Percentiles rank a stretch among this genome's conserved stretches.
Conservation (phyloP, 192 early-diverging fungal genomes). For the Linnemannia hyalina region DNA sequence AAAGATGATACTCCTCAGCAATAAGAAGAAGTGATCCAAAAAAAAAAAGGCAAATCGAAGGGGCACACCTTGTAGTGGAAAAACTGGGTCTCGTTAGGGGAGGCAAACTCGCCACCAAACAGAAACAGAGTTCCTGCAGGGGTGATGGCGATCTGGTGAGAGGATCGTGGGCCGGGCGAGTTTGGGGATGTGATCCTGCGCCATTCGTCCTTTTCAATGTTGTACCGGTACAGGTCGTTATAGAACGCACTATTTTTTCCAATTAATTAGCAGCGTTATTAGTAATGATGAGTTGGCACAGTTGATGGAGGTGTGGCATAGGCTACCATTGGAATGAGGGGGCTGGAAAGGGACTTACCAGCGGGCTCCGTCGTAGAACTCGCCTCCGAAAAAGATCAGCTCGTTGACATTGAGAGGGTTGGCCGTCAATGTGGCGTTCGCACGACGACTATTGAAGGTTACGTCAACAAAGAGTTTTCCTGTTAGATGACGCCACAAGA, state of each 20-base stretch:
- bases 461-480: neutral
- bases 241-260: constrained; percentile 57
- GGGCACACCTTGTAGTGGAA: constrained; percentile 63
- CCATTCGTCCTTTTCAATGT: constrained; percentile 82
- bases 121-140: constrained; percentile 71
- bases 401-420: constrained; percentile 71
- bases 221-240: constrained; percentile 79
- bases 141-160: constrained; percentile 76
- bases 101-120: constrained; percentile 75
- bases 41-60: neutral
- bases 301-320: too few species aligned
- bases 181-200: constrained; percentile 72
- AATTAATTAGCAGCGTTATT: too few species aligned
- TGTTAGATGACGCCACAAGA: neutral
- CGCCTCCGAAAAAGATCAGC: constrained; percentile 77
- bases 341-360: constrained; percentile 19
- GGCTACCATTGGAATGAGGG: too few species aligned
- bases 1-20: neutral
- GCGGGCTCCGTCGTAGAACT: constrained; percentile 73
- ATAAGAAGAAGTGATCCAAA: neutral
- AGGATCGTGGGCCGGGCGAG: constrained; percentile 75
- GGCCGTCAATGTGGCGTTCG: constrained; percentile 70
- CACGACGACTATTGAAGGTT: constrained; percentile 56
- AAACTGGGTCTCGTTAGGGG: constrained; percentile 74
- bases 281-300: too few species aligned